A percentile compares a stretch with the other conserved stretches of the same genome.
These are phyloP conservation scores for Paracorniculantispora psalliotae DNA, from an alignment of 2,329 filamentous ascomycete species.

Conservation along the genomic window DNA sequence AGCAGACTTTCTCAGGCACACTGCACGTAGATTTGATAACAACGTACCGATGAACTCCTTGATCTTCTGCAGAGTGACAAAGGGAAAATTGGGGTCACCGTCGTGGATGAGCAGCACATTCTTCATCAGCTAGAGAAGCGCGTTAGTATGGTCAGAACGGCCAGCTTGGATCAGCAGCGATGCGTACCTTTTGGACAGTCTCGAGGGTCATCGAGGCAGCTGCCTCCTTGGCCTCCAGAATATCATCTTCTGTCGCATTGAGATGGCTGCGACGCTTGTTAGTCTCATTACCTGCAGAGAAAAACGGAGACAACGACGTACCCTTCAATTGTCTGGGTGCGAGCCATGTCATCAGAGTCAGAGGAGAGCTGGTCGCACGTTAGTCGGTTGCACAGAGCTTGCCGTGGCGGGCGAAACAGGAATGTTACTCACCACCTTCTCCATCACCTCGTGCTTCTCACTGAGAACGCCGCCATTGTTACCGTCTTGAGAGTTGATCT, in stretches of 20 bases:
- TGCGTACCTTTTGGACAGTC: conserved; percentile 18
- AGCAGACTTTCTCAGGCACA: neutral
- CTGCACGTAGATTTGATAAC: neutral
- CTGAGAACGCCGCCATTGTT: conserved; percentile 5
- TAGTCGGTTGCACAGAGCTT: neutral
- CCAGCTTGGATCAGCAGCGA: neutral
- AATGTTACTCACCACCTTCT: conserved; percentile 1
- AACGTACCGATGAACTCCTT: conserved; percentile 30
- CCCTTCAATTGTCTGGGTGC: conserved; percentile 10
- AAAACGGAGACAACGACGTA: neutral
- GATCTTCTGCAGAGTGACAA: conserved; percentile 33
- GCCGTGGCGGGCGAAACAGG: neutral
- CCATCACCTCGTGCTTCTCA: neutral
- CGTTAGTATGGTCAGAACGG: neutral
- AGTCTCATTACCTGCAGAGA: neutral
- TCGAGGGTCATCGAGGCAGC: conserved; percentile 23
- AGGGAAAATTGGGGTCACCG: conserved; percentile 41
- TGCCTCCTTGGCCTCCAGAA: conserved; percentile 26
- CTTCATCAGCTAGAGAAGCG: conserved; percentile 25
- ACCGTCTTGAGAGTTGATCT: neutral
- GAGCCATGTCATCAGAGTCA: neutral
- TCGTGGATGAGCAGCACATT: conserved; percentile 37
- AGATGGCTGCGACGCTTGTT: conserved; percentile 13
- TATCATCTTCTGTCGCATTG: conserved; percentile 27
- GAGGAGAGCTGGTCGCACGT: neutral